Evolutionary conservation across 2,329 filamentous ascomycete species (phyloP).

Genomic region (Penicillium sclerotigenum): DNA sequence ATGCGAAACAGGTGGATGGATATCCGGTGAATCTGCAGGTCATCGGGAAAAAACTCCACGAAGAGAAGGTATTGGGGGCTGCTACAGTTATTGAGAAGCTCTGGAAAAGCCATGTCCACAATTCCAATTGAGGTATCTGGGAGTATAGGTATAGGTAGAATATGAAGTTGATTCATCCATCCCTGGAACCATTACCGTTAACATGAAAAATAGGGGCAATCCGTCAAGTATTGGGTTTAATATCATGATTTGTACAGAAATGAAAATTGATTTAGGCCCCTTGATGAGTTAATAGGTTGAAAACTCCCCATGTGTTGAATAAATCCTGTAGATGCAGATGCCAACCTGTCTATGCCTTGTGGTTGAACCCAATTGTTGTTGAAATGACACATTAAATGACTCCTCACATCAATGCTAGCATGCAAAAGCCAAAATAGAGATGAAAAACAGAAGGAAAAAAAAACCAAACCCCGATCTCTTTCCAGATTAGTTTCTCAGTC

Average conservation of each 20-base stretch:
- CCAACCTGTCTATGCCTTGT: conserved; percentile 24
- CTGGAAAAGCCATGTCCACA: conserved; percentile 15
- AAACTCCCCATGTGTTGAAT: conserved; percentile 31
- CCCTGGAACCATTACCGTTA: too few species aligned
- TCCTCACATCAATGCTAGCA: neutral
- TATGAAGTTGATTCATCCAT: neutral
- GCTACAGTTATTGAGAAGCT: conserved; percentile 32
- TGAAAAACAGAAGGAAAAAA: neutral
- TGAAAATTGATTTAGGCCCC: neutral
- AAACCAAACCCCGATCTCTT: neutral
- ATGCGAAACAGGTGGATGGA: conserved; percentile 40
- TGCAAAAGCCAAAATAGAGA: conserved; percentile 1
- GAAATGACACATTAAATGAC: conserved; percentile 23
- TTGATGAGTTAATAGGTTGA: conserved; percentile 26
- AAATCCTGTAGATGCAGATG: conserved; percentile 17
- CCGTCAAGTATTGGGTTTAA: too few species aligned
- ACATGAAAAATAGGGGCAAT: too few species aligned
- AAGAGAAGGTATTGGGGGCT: conserved; percentile 54
- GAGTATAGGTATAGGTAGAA: neutral
- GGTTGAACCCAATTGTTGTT: conserved; percentile 29
- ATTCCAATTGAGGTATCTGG: neutral
- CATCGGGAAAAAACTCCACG: conserved; percentile 51
- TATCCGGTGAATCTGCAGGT: conserved; percentile 55
- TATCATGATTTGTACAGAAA: conserved; percentile 22
- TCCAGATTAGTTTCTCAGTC: conserved; percentile 2